Evolutionary conservation across 2,329 filamentous ascomycete genomes (phyloP).

Genomic region (Pyrenochaeta sp.): DNA sequence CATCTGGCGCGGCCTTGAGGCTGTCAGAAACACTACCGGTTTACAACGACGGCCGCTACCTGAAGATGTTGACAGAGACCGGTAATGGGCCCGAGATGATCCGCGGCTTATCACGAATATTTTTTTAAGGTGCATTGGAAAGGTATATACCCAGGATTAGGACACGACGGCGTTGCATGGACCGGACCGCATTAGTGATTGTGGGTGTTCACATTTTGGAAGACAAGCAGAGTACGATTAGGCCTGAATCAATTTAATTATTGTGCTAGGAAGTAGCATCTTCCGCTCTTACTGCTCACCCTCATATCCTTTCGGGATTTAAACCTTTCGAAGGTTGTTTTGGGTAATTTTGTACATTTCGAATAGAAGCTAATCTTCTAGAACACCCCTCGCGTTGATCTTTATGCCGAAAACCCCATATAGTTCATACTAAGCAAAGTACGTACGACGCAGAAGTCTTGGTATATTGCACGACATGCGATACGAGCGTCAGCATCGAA

Average conservation of each 20-base stretch:
- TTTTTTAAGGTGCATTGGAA: constrained; percentile 22
- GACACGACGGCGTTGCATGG: constrained; percentile 18
- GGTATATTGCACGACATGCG: constrained; percentile 2
- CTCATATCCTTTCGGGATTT: neutral
- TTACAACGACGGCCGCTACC: constrained; percentile 39
- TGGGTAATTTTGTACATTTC: neutral
- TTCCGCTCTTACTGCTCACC: neutral
- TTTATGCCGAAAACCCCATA: neutral
- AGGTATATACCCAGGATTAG: constrained; percentile 23
- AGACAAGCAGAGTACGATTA: neutral
- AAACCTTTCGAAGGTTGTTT: neutral
- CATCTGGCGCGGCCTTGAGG: constrained; percentile 48
- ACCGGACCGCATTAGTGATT: neutral
- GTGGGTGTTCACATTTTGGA: neutral
- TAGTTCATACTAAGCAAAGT: constrained; percentile 1
- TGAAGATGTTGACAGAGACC: constrained; percentile 46
- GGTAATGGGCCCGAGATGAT: constrained; percentile 23
- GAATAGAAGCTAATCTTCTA: neutral
- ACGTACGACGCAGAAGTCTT: neutral
- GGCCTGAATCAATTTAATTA: neutral
- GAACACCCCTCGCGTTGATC: neutral
- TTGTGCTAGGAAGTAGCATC: neutral
- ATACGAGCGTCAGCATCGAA: constrained; percentile 9
- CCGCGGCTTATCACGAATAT: constrained; percentile 10
- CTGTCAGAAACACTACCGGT: constrained; percentile 39